phyloP scores from a whole-genome alignment of 2,329 filamentous ascomycete species.

The Fusarium floridanum region DNA sequence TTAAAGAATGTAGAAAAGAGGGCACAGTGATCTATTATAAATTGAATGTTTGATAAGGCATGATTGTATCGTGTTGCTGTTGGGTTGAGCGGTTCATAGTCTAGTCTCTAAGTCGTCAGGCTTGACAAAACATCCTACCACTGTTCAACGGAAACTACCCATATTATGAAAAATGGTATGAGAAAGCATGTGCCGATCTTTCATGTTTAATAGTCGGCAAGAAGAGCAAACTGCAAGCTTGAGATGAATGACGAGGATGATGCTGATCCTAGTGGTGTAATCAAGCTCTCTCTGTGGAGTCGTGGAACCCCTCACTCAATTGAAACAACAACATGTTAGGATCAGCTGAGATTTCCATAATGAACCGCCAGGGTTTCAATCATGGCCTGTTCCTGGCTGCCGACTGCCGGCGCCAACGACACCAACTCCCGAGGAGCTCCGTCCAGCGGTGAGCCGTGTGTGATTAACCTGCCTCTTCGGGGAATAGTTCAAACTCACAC shows the following conservation, averaged over 20 bases:
- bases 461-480: background rate
- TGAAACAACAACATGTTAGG: background rate
- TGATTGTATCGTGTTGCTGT: background rate
- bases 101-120: background rate
- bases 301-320: background rate
- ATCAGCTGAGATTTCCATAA: constrained; percentile 2
- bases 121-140: background rate
- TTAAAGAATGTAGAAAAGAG: background rate
- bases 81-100: background rate
- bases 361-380: background rate
- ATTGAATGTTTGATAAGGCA: too few species aligned
- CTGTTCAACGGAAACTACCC: background rate
- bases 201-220: background rate
- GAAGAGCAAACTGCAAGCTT: background rate
- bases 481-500: background rate
- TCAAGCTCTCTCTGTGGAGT: background rate
- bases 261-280: background rate
- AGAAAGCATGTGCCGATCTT: background rate
- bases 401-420: constrained; percentile 5
- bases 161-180: background rate
- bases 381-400: constrained; percentile 10
- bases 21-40: background rate
- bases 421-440: constrained; percentile 8
- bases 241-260: background rate
- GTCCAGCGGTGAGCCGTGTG: constrained; percentile 8